These are phyloP conservation scores for Plasmodium cynomolgi DNA, from an alignment of 169 alveolate genomes.

Conservation along the genomic window DNA sequence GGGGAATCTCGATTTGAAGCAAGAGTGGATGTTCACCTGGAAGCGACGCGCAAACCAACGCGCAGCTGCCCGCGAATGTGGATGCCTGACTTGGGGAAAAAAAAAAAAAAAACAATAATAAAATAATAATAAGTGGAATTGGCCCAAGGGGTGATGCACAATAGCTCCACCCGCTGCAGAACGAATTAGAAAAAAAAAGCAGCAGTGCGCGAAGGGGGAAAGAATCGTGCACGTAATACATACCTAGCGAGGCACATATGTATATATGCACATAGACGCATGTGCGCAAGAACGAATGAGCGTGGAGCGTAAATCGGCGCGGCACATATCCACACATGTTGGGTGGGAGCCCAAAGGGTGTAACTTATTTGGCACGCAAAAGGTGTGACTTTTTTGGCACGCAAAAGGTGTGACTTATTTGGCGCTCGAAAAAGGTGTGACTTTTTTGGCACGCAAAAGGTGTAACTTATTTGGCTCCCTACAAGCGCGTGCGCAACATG, in stretches of 20 bases:
- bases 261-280: background rate
- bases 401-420: background rate
- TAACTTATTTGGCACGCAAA: too few species aligned
- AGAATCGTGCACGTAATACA: background rate
- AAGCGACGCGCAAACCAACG: background rate
- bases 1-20: background rate
- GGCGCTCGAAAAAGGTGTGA: background rate
- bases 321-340: background rate
- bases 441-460: too few species aligned
- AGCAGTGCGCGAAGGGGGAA: background rate
- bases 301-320: conserved; percentile 28
- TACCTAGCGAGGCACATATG: background rate
- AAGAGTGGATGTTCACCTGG: background rate
- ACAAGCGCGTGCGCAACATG: background rate
- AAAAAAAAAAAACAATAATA: too few species aligned
- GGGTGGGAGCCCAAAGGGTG: background rate
- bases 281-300: conserved; percentile 6
- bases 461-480: too few species aligned
- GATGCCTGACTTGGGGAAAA: background rate
- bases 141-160: background rate
- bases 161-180: background rate
- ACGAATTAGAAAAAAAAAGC: background rate
- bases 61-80: background rate
- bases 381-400: too few species aligned
- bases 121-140: background rate